phyloP scores from a whole-genome alignment of 257 asterid species.

The Agastache rugosa region DNA sequence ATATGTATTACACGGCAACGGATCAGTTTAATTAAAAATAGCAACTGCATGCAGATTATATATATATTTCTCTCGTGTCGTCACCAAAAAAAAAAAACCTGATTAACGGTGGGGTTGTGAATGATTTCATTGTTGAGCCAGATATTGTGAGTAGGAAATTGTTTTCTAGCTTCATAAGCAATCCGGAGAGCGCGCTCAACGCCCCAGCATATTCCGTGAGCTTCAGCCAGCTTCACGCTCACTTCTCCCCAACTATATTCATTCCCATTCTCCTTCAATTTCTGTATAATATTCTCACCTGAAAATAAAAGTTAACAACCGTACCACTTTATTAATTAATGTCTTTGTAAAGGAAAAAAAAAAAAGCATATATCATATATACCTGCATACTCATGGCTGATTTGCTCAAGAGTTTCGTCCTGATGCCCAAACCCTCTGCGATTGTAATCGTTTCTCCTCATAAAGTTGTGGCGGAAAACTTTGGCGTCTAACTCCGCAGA shows the following conservation, averaged over 20 bases:
- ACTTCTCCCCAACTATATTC: conserved; percentile 92
- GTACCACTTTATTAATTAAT: no score
- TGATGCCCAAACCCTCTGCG: conserved; percentile 85
- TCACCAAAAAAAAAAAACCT: conserved; percentile 44
- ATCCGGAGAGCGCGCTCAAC: conserved; percentile 84
- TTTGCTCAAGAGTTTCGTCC: conserved; percentile 65
- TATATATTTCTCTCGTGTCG: no score
- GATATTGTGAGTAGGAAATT: conserved; percentile 76
- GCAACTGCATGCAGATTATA: no score
- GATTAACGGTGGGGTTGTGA: conserved; percentile 84
- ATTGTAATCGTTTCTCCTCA: conserved; percentile 80
- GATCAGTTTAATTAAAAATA: no score
- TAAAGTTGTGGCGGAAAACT: conserved; percentile 75
- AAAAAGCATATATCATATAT: background rate
- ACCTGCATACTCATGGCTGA: conserved; percentile 88
- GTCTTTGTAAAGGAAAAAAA: no score
- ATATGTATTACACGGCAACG: no score
- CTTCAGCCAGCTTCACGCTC: conserved; percentile 83
- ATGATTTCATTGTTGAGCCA: conserved; percentile 81
- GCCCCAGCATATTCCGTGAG: conserved; percentile 87
- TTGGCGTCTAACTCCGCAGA: conserved; percentile 70
- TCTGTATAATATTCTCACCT: conserved; percentile 79
- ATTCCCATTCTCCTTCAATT: conserved; percentile 77
- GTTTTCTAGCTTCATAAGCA: conserved; percentile 83
- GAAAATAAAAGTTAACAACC: no score